Conservation (phyloP, 2,329 filamentous ascomycete species). For the Tolypocladium endophyticum region DNA sequence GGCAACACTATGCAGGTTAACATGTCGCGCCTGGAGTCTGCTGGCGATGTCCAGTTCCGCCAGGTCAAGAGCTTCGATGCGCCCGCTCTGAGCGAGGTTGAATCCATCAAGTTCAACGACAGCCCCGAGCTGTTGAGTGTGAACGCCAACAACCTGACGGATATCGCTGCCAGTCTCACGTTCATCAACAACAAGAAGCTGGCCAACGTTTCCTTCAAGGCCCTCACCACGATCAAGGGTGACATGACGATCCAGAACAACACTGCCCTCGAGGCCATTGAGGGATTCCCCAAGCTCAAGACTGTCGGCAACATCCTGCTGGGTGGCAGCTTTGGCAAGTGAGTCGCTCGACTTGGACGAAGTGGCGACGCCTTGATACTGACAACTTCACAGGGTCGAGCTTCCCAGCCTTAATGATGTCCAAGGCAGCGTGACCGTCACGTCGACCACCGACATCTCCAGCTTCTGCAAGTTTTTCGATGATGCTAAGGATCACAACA, state of each 20-base stretch:
- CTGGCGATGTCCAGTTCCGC: slow-evolving; percentile 42
- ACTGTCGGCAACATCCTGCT: slow-evolving; percentile 76
- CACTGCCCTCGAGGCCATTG: slow-evolving; percentile 56
- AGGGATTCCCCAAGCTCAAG: slow-evolving; percentile 57
- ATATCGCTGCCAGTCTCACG: slow-evolving; percentile 46
- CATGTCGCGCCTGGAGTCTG: slow-evolving; percentile 67
- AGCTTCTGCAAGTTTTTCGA: slow-evolving; percentile 43
- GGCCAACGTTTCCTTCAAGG: slow-evolving; percentile 66
- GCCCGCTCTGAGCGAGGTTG: slow-evolving; percentile 59
- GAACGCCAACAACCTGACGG: slow-evolving; percentile 45
- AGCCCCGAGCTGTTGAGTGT: slow-evolving; percentile 62
- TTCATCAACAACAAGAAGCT: slow-evolving; percentile 53
- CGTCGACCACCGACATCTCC: slow-evolving; percentile 52
- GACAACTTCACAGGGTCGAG: slow-evolving; percentile 44
- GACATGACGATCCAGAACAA: slow-evolving; percentile 87
- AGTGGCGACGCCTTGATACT: not conserved
- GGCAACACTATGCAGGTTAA: slow-evolving; percentile 57
- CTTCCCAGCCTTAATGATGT: slow-evolving; percentile 60
- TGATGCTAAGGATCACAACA: slow-evolving; percentile 25
- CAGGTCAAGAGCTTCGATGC: slow-evolving; percentile 67
- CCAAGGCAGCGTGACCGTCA: slow-evolving; percentile 60
- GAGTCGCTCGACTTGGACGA: slow-evolving; percentile 29
- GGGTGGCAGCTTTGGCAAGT: slow-evolving; percentile 75
- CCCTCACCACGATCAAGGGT: slow-evolving; percentile 59
- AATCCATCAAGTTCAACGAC: slow-evolving; percentile 70